Evolutionary conservation across 1,284 basidiomycete genomes (phyloP).

Genomic region (Cryptococcus maquisensis): DNA sequence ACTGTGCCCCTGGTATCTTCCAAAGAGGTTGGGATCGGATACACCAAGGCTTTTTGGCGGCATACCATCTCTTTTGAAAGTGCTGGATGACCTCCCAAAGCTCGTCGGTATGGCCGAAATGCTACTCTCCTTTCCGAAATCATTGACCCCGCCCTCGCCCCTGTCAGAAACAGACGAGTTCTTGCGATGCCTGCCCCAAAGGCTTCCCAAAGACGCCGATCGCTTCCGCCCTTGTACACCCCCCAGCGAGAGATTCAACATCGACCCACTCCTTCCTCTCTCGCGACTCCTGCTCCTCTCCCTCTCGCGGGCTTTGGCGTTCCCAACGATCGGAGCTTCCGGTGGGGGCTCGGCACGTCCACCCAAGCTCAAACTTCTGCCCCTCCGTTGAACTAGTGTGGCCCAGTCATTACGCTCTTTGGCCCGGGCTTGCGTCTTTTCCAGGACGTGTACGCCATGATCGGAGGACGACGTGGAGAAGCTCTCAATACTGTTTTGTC

Average conservation of each 20-base stretch:
- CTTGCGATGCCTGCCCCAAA: background rate
- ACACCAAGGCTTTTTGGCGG: background rate
- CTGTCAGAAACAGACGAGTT: background rate
- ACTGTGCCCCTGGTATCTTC: background rate
- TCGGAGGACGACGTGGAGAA: background rate
- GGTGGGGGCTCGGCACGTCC: slow-evolving; percentile 12
- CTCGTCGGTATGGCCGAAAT: slow-evolving; percentile 1
- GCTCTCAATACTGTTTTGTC: background rate
- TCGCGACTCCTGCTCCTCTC: slow-evolving; percentile 13
- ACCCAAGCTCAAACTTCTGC: slow-evolving; percentile 24
- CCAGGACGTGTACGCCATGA: slow-evolving; percentile 14
- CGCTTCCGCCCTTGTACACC: slow-evolving; percentile 7
- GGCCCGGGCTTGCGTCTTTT: slow-evolving; percentile 14
- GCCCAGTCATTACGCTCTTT: slow-evolving; percentile 34
- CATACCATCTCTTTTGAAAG: background rate
- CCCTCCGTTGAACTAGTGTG: slow-evolving; percentile 15
- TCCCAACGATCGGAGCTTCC: slow-evolving; percentile 26
- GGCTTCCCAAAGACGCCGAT: slow-evolving; percentile 10
- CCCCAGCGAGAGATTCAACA: slow-evolving; percentile 1
- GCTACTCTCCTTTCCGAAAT: background rate
- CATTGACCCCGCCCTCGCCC: background rate
- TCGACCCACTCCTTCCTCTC: slow-evolving; percentile 6
- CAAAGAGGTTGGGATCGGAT: background rate
- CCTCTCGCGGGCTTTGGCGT: slow-evolving; percentile 16
- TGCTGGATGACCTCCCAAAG: slow-evolving; percentile 2